A percentile compares a stretch with the other conserved stretches of the same genome.
Evolutionary conservation across 2,329 filamentous ascomycete species (phyloP).

Genomic region (Colletotrichum theobromicola): DNA sequence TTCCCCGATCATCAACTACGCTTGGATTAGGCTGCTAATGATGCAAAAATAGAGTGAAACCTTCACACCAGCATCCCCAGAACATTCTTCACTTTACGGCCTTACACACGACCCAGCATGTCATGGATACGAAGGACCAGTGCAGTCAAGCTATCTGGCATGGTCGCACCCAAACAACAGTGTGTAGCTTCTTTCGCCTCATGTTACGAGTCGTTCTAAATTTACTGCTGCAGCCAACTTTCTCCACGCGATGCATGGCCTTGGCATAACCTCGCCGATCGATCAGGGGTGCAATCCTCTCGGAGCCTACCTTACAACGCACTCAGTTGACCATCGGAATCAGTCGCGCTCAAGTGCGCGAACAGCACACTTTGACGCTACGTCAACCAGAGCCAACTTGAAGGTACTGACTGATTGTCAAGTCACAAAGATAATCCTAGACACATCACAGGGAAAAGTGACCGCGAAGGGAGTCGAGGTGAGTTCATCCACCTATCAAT

Average conservation of each 20-base stretch:
- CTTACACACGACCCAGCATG: constrained; percentile 18
- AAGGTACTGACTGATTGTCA: constrained; percentile 22
- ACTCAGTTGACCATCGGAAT: not conserved
- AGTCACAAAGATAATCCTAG: constrained; percentile 24
- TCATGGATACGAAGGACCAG: not conserved
- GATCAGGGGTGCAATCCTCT: constrained; percentile 2
- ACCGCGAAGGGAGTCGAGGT: constrained; percentile 25
- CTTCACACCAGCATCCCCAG: constrained; percentile 20
- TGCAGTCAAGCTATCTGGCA: constrained; percentile 8
- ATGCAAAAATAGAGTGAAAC: not conserved
- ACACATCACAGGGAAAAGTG: constrained; percentile 11
- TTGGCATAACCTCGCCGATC: not conserved
- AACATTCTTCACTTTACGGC: constrained; percentile 17
- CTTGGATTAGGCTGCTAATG: not conserved
- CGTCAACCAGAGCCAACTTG: not conserved
- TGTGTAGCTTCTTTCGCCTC: not conserved
- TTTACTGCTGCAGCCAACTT: not conserved
- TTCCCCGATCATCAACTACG: not conserved
- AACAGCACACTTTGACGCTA: not conserved
- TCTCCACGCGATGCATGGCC: not conserved
- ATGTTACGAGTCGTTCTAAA: not conserved
- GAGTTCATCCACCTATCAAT: not conserved
- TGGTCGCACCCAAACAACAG: constrained; percentile 14
- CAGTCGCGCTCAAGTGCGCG: constrained; percentile 8
- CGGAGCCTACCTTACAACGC: not conserved